Conservation (phyloP, 148 eudicot genomes). For the Dysphania ambrosioides region DNA sequence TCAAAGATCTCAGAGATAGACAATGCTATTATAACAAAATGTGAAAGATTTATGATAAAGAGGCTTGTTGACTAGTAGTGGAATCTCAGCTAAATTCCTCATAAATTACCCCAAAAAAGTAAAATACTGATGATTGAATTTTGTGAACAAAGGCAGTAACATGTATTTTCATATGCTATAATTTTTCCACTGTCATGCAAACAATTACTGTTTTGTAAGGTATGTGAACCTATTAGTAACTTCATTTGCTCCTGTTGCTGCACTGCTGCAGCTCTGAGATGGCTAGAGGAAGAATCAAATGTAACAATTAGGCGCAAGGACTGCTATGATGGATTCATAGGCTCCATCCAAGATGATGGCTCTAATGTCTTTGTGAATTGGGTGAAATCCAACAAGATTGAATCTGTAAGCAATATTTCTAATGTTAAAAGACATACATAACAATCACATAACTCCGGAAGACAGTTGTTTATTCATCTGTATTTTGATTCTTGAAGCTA, state of each 20-base stretch:
- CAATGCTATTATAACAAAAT: too few relatives aligned
- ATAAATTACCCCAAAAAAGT: too few relatives aligned
- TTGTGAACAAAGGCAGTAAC: too few relatives aligned
- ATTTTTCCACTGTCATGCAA: too few relatives aligned
- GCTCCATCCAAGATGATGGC: constrained; percentile 81
- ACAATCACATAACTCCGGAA: background rate
- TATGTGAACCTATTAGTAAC: background rate
- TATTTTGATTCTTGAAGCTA: constrained; percentile 36
- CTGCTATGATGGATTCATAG: constrained; percentile 94
- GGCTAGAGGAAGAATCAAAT: constrained; percentile 81
- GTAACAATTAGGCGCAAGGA: constrained; percentile 75
- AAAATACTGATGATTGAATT: too few relatives aligned
- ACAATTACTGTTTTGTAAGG: too few relatives aligned
- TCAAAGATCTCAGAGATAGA: too few relatives aligned
- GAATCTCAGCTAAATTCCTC: too few relatives aligned
- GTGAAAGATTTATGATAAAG: too few relatives aligned
- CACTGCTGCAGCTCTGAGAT: constrained; percentile 59
- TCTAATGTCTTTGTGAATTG: constrained; percentile 83
- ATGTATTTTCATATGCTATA: too few relatives aligned
- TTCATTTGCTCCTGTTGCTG: constrained; percentile 1
- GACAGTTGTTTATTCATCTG: background rate
- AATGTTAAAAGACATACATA: background rate
- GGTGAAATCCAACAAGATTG: constrained; percentile 78
- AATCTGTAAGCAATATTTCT: constrained; percentile 43
- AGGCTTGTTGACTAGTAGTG: too few relatives aligned